A percentile compares a stretch with the other conserved stretches of the same genome.
Evolutionary conservation across 192 early-diverging fungal genomes (phyloP).

Genomic region (Coemansia sp.): DNA sequence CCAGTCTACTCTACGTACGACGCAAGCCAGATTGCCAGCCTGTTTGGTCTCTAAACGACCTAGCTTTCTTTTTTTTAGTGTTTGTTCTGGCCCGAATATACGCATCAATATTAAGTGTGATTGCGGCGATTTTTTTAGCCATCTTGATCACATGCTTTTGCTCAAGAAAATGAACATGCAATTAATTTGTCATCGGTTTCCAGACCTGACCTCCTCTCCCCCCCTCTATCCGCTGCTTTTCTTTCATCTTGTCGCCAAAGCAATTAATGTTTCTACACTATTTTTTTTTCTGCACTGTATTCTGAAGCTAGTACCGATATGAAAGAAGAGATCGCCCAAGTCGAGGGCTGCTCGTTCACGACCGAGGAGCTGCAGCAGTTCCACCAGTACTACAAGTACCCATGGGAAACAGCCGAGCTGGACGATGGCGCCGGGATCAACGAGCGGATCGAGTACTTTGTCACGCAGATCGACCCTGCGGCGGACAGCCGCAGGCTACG

Average conservation of each 20-base stretch:
- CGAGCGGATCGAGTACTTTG: slow-evolving; percentile 35
- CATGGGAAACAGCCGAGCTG: slow-evolving; percentile 15
- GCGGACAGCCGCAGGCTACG: slow-evolving; percentile 22
- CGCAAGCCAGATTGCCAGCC: not conserved
- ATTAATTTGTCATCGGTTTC: no score
- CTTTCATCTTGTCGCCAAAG: no score
- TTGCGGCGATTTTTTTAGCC: no score
- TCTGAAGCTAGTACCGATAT: not conserved
- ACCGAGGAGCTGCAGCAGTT: slow-evolving; percentile 51
- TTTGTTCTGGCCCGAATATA: not conserved
- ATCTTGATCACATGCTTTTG: no score
- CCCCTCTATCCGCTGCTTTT: no score
- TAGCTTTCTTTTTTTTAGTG: not conserved
- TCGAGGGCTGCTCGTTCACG: slow-evolving; percentile 41
- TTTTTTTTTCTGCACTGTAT: no score
- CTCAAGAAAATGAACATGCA: no score
- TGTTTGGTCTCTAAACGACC: not conserved
- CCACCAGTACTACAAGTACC: slow-evolving; percentile 40
- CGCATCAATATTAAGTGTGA: not conserved
- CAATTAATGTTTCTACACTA: no score
- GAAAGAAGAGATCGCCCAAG: slow-evolving; percentile 30
- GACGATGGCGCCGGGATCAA: slow-evolving; percentile 1
- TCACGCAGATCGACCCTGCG: slow-evolving; percentile 2
- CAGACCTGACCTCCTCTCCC: no score
- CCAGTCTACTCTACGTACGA: not conserved